Evolutionary conservation across 139 green algal species (phyloP).

Genomic region (Picochlorum sp.): DNA sequence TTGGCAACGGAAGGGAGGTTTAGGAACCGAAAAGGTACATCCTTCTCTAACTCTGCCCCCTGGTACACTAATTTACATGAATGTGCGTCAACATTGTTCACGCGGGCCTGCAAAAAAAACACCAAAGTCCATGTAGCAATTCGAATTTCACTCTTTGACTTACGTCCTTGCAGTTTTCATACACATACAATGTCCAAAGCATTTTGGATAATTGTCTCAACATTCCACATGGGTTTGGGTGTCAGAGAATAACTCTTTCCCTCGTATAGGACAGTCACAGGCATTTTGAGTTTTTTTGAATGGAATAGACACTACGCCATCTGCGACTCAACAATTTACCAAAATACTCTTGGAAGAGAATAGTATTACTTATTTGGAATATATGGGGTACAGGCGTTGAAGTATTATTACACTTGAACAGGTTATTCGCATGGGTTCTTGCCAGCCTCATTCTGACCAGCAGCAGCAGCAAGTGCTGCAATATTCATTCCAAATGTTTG

Average conservation of each 20-base stretch:
- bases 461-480: not conserved
- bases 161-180: too few species aligned
- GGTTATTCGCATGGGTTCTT: not conserved
- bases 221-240: too few species aligned
- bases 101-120: not conserved
- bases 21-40: not conserved
- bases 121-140: not conserved
- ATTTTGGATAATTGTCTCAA: too few species aligned
- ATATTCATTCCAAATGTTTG: not conserved
- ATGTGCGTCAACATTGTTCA: not conserved
- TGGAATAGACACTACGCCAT: too few species aligned
- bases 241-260: too few species aligned
- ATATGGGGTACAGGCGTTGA: too few species aligned
- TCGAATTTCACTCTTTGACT: too few species aligned
- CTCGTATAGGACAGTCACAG: too few species aligned
- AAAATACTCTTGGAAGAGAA: too few species aligned
- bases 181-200: too few species aligned
- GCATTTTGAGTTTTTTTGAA: not conserved
- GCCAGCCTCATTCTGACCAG: not conserved
- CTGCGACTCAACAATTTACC: too few species aligned
- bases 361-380: too few species aligned
- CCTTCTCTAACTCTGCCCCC: not conserved
- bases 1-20: not conserved
- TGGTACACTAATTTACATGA: not conserved
- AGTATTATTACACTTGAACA: not conserved